A percentile compares a stretch with the other conserved stretches of the same genome.
Evolutionary conservation across 768 basidiomycete species (phyloP).

Genomic region (Stropharia rugosoannulata): DNA sequence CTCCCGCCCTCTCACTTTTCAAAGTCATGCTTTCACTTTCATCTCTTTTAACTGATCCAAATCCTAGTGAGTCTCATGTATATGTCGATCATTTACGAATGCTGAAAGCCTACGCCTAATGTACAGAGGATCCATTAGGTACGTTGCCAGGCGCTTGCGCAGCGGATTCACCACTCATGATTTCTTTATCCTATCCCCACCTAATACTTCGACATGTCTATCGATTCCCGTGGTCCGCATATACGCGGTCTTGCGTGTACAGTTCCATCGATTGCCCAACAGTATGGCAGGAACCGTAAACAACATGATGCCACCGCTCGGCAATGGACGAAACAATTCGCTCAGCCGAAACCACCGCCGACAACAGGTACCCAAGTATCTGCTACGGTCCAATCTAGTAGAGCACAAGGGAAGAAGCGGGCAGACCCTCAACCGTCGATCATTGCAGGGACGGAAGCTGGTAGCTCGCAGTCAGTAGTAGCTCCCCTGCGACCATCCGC

Average conservation of each 20-base stretch:
- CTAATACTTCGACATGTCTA: constrained; percentile 25
- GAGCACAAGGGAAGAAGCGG: constrained; percentile 36
- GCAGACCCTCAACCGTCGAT: constrained; percentile 14
- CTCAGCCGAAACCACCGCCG: constrained; percentile 42
- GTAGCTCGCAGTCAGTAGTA: constrained; percentile 8
- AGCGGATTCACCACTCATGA: not conserved
- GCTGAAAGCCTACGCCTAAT: constrained; percentile 5
- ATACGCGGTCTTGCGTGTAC: too few relatives aligned
- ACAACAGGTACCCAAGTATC: constrained; percentile 22
- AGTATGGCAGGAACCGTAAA: constrained; percentile 58
- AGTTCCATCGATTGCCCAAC: too few relatives aligned
- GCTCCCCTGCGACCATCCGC: constrained; percentile 1
- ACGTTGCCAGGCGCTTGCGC: constrained; percentile 12
- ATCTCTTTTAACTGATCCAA: constrained; percentile 90
- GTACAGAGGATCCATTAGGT: constrained; percentile 72
- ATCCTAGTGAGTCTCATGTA: constrained; percentile 65
- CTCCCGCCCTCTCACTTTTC: constrained; percentile 89
- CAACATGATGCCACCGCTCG: constrained; percentile 77
- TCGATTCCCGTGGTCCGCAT: too few relatives aligned
- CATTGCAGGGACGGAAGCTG: constrained; percentile 13
- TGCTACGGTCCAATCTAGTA: constrained; percentile 18
- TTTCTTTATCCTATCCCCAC: constrained; percentile 64
- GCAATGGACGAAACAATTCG: constrained; percentile 75
- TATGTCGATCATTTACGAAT: not conserved
- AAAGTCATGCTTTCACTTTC: constrained; percentile 94